Evolutionary conservation across 495 filamentous ascomycete genomes (phyloP), one percentile per base, ranked within the genome.

Genomic region (Venustampulla echinocandica): DNA sequence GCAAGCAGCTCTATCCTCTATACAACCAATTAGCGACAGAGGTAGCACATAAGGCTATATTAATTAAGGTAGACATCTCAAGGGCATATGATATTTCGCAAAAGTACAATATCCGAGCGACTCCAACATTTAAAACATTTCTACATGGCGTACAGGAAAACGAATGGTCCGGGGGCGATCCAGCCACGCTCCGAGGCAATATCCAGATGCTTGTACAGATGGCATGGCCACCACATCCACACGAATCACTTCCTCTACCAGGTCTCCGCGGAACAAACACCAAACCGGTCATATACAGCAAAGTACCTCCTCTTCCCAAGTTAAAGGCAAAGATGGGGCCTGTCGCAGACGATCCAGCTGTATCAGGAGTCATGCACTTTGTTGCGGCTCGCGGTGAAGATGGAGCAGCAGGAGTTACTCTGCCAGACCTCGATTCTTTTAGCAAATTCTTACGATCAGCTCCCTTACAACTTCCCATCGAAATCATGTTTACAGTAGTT

Each of bases 51-150:
- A 82, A 77, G 56, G 80, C 79, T 6, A 61, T 77, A 7, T 71
- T 95, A 19, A 83, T 96, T 63, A 95, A 90, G 57, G 84, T 92
- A 14, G 92, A 97, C 54, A 75, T 82, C 36, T 77, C 76, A 41
- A 59, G 67, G 14, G 81, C 84, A 0, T 73, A 71, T 20, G 82
- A 88, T 40, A 76, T 90, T 23, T 75, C 69, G 23, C 63, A 64
- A 19, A 75, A 71, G 22, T 95, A 88, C 63, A 60, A 67, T 32
- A 75, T 96, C 43, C 71, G 73, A 6, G 80, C 82, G 20, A 95
- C 88, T 0, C 90, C 90, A 1, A 95, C 92, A 1, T 96, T 96
- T 61, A 84, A 90, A 56, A 90, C 87, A 1, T 95, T 88, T 54
- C 61, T 92, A 27, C 80, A 76, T 46, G 88, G 88, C 11, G 59